A percentile compares a stretch with the other conserved stretches of the same genome.
Conservation (phyloP, 2,329 filamentous ascomycete genomes). For the Penicillium corylophilum region DNA sequence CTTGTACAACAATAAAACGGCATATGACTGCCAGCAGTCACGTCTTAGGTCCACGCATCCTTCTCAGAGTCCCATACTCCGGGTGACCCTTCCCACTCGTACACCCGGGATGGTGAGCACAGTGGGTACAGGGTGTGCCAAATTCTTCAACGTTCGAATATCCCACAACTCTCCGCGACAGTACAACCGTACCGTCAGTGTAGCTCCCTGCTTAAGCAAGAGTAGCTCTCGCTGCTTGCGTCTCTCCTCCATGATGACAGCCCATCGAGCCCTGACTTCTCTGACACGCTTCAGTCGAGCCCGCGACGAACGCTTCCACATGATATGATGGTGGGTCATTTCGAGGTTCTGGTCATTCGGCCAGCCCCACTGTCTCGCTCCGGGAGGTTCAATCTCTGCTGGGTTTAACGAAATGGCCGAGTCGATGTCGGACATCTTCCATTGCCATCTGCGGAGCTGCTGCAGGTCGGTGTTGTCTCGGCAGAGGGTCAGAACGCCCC, state of each 20-base stretch:
- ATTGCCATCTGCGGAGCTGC: slow-evolving; percentile 28
- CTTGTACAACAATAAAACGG: background rate
- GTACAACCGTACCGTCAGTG: slow-evolving; percentile 15
- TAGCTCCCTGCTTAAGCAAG: slow-evolving; percentile 4
- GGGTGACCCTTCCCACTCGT: slow-evolving; percentile 4
- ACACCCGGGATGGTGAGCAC: background rate
- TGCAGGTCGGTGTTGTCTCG: slow-evolving; percentile 29
- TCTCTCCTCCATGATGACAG: slow-evolving; percentile 18
- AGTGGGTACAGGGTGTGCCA: background rate
- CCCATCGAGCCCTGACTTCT: slow-evolving; percentile 14
- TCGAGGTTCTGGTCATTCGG: slow-evolving; percentile 10
- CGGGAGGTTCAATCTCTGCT: background rate
- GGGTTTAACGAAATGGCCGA: background rate
- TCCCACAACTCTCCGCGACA: slow-evolving; percentile 14
- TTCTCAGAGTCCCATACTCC: slow-evolving; percentile 6
- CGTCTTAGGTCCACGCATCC: background rate
- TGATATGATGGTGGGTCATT: slow-evolving; percentile 12
- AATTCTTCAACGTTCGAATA: slow-evolving; percentile 13
- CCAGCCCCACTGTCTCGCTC: slow-evolving; percentile 8
- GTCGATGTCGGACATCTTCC: slow-evolving; percentile 13
- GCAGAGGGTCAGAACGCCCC: slow-evolving; percentile 29
- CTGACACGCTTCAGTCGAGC: slow-evolving; percentile 7
- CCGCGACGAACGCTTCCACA: slow-evolving; percentile 14
- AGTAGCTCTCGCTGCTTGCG: slow-evolving; percentile 13
- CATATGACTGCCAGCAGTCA: background rate